Conservation (phyloP, 2,329 filamentous ascomycete species). For the Alternaria gaisen region DNA sequence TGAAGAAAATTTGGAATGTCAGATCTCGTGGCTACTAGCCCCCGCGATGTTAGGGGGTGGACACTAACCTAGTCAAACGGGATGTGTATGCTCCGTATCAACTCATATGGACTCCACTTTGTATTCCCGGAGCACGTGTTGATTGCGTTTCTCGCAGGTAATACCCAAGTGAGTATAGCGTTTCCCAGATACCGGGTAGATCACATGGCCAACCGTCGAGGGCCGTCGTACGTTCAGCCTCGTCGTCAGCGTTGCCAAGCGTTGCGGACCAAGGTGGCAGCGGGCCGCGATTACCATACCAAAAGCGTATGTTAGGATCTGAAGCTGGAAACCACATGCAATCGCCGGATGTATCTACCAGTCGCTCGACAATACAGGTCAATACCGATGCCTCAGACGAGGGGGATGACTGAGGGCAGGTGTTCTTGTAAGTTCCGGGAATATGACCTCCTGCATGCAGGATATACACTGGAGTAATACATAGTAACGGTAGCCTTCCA, state of each 20-base stretch:
- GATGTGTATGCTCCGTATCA: neutral
- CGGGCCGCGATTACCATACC: neutral
- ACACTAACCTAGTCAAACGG: neutral
- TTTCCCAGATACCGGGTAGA: neutral
- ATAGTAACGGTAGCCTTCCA: neutral
- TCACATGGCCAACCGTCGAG: neutral
- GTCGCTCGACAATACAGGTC: neutral
- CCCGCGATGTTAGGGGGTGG: neutral
- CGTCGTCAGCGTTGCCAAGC: constrained; percentile 4
- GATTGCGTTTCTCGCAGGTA: neutral
- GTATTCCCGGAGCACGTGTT: neutral
- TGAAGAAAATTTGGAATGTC: neutral
- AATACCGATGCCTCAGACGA: neutral
- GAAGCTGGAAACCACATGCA: neutral
- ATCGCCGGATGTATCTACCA: neutral
- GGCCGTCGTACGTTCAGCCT: neutral
- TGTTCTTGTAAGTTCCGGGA: neutral
- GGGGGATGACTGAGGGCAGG: neutral
- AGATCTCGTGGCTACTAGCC: neutral
- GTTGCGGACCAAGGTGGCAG: neutral
- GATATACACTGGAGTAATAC: neutral
- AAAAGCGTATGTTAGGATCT: neutral
- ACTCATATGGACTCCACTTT: neutral
- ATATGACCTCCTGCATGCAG: neutral
- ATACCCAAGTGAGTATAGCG: neutral